Conservation (phyloP, 2,329 filamentous ascomycete species). For the Penicillium expansum region DNA sequence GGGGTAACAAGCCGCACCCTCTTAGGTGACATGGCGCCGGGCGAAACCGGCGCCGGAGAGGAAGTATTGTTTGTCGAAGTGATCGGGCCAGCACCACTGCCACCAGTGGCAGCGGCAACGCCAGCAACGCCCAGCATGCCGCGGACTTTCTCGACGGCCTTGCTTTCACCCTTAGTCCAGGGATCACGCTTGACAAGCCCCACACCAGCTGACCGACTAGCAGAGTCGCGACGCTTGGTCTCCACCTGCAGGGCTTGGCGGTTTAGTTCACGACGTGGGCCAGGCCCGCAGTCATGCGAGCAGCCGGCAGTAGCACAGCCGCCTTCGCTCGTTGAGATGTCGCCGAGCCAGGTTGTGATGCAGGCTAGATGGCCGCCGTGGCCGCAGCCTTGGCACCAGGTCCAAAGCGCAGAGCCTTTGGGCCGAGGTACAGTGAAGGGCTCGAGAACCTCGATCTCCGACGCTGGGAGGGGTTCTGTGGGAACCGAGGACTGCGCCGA, state of each 20-base stretch:
- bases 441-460: conserved; percentile 28
- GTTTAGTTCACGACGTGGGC: conserved; percentile 45
- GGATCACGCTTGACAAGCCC: conserved; percentile 45
- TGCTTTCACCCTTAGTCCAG: conserved; percentile 45
- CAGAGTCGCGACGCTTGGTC: conserved; percentile 33
- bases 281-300: conserved; percentile 57
- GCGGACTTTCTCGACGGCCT: conserved; percentile 46
- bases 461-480: conserved; percentile 32
- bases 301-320: conserved; percentile 60
- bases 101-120: conserved; percentile 33
- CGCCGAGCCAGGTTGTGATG: conserved; percentile 55
- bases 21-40: conserved; percentile 42
- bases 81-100: conserved; percentile 24
- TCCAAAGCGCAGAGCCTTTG: conserved; percentile 47
- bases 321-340: conserved; percentile 50
- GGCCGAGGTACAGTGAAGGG: conserved; percentile 28
- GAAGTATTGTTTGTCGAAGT: conserved; percentile 18
- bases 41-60: conserved; percentile 25
- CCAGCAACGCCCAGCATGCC: conserved; percentile 41
- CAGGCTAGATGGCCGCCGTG: conserved; percentile 61
- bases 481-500: conserved; percentile 44
- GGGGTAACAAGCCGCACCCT: conserved; percentile 47
- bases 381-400: conserved; percentile 59
- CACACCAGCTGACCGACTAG: conserved; percentile 33
- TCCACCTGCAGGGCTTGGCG: conserved; percentile 33